These are phyloP conservation scores for Fagus crenata DNA, from an alignment of 306 rosid species.

Conservation along the genomic window DNA sequence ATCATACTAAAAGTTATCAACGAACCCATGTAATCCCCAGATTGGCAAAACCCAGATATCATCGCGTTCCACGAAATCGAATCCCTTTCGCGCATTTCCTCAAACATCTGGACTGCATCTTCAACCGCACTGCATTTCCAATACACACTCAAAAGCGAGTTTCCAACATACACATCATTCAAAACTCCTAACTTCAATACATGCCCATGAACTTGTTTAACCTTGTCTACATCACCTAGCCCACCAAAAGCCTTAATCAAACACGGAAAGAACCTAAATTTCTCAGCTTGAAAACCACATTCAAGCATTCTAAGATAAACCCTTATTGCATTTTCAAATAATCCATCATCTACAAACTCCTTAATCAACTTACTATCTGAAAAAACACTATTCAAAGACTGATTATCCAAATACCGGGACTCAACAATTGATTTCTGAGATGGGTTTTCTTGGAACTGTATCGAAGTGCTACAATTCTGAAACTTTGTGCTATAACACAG, in stretches of 20 bases:
- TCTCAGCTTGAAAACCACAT: constrained; percentile 30
- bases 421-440: constrained; percentile 9
- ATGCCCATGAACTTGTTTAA: constrained; percentile 42
- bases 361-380: constrained; percentile 16
- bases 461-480: not conserved
- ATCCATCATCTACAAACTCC: constrained; percentile 27
- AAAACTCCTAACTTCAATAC: constrained; percentile 39
- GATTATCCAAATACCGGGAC: not conserved
- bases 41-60: constrained; percentile 41
- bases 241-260: constrained; percentile 49
- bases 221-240: constrained; percentile 20
- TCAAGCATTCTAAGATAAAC: constrained; percentile 36
- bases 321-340: constrained; percentile 31
- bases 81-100: constrained; percentile 34
- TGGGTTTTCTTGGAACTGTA: constrained; percentile 15
- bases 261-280: constrained; percentile 35
- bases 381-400: not conserved
- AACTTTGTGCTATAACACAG: constrained; percentile 21
- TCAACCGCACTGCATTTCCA: constrained; percentile 32
- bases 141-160: constrained; percentile 40
- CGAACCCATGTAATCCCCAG: constrained; percentile 26
- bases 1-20: constrained; percentile 30
- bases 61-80: constrained; percentile 41
- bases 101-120: constrained; percentile 29
- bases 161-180: constrained; percentile 36